Conservation (phyloP, 139 green algal genomes). For the Coccomyxa sp. region DNA sequence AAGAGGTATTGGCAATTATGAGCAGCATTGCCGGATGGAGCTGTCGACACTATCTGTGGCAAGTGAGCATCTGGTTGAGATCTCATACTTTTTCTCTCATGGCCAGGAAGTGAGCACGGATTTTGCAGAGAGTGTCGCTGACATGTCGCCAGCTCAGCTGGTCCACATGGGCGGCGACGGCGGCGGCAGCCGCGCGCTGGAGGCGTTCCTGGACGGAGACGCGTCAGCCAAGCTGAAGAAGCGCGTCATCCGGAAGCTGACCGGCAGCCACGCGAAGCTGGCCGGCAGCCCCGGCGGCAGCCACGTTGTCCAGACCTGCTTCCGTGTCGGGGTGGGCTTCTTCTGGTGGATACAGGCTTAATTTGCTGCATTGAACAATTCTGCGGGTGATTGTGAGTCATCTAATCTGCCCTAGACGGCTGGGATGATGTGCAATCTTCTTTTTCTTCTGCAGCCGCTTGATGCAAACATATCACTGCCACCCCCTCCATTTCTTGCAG, state of each 20-base stretch:
- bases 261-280: conserved; percentile 30
- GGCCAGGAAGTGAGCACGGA: conserved; percentile 20
- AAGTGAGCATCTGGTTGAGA: background rate
- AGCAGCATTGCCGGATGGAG: background rate
- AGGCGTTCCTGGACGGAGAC: conserved; percentile 25
- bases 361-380: background rate
- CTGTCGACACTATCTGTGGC: background rate
- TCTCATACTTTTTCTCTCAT: background rate
- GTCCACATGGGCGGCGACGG: conserved; percentile 37
- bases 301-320: conserved; percentile 53
- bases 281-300: conserved; percentile 23
- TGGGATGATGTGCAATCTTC: no score
- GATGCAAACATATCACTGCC: background rate
- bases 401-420: background rate
- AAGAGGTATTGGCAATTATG: background rate
- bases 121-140: conserved; percentile 22
- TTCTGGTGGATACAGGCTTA: background rate
- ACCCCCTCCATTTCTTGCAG: no score
- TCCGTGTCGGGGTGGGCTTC: conserved; percentile 28
- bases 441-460: background rate
- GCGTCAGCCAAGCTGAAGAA: conserved; percentile 36
- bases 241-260: conserved; percentile 40
- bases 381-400: no score
- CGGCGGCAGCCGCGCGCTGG: conserved; percentile 57
- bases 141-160: conserved; percentile 24